phyloP scores from a whole-genome alignment of 805 yeast genomes.

The Hanseniaspora pseudoguilliermondii region DNA sequence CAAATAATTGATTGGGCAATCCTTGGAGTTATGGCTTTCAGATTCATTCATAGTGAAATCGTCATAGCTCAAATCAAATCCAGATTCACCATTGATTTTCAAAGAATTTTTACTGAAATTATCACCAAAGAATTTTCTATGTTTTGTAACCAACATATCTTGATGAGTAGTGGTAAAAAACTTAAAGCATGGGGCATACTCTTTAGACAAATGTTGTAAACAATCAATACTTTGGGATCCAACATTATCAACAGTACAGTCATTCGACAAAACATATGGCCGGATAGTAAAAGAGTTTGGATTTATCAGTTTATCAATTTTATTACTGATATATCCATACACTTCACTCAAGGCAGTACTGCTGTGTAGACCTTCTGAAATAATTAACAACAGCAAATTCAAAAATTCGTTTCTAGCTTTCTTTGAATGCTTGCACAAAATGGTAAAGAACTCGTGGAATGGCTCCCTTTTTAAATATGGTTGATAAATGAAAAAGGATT shows the following conservation, averaged over 20 bases:
- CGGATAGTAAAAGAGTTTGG: constrained; percentile 13
- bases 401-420: constrained; percentile 68
- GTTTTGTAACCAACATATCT: constrained; percentile 29
- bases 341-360: constrained; percentile 49
- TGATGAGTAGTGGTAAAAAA: constrained; percentile 74
- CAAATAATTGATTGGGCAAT: constrained; percentile 60
- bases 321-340: constrained; percentile 42
- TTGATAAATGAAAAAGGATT: constrained; percentile 63
- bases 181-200: constrained; percentile 22
- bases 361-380: constrained; percentile 62
- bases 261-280: constrained; percentile 25
- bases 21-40: not conserved
- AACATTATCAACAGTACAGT: constrained; percentile 54
- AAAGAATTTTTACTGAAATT: not conserved
- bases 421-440: constrained; percentile 52
- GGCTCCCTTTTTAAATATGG: constrained; percentile 47
- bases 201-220: constrained; percentile 35
- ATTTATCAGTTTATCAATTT: constrained; percentile 20
- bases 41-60: not conserved
- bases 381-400: constrained; percentile 49
- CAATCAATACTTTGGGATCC: constrained; percentile 71
- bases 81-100: not conserved
- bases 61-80: not conserved
- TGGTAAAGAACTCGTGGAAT: constrained; percentile 52
- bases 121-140: constrained; percentile 21